These are phyloP conservation scores for Phytophthora ramorum DNA, from an alignment of 352 stramenopile genomes.

Conservation along the genomic window DNA sequence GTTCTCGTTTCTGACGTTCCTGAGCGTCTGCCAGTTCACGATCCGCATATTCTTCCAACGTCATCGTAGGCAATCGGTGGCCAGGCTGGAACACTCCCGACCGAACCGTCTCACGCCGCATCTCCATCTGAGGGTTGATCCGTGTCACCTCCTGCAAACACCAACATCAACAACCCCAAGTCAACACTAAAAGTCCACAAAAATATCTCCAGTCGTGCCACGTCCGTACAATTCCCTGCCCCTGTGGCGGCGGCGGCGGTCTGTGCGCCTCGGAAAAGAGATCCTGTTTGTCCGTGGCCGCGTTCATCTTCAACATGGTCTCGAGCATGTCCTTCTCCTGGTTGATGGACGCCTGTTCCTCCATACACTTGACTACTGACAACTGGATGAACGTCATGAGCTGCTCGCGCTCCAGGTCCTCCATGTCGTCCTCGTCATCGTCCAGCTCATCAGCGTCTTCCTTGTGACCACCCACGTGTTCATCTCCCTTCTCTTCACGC, in stretches of 20 bases:
- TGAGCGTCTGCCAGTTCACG: constrained; percentile 89
- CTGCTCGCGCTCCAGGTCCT: constrained; percentile 84
- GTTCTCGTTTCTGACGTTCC: constrained; percentile 83
- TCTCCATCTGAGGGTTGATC: constrained; percentile 88
- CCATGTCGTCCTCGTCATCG: constrained; percentile 64
- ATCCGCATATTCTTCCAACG: constrained; percentile 93
- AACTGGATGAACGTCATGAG: constrained; percentile 86
- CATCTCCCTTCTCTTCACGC: constrained; percentile 36
- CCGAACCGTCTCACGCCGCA: constrained; percentile 87
- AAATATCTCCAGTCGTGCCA: background rate
- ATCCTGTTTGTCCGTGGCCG: constrained; percentile 56
- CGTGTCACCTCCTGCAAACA: constrained; percentile 74
- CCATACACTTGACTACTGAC: constrained; percentile 76
- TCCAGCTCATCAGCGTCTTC: constrained; percentile 38
- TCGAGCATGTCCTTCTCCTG: constrained; percentile 89
- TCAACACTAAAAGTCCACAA: background rate
- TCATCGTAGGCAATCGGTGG: constrained; percentile 97
- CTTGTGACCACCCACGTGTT: constrained; percentile 18
- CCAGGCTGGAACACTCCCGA: constrained; percentile 94
- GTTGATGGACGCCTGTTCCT: constrained; percentile 77
- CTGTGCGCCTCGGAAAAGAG: constrained; percentile 77
- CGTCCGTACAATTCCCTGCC: constrained; percentile 78
- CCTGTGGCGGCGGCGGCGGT: constrained; percentile 60
- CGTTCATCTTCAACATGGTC: constrained; percentile 87
- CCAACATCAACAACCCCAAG: constrained; percentile 2